Evolutionary conservation across 164 flowering plant species (phyloP).

Genomic region (Nymphaea thermarum): DNA sequence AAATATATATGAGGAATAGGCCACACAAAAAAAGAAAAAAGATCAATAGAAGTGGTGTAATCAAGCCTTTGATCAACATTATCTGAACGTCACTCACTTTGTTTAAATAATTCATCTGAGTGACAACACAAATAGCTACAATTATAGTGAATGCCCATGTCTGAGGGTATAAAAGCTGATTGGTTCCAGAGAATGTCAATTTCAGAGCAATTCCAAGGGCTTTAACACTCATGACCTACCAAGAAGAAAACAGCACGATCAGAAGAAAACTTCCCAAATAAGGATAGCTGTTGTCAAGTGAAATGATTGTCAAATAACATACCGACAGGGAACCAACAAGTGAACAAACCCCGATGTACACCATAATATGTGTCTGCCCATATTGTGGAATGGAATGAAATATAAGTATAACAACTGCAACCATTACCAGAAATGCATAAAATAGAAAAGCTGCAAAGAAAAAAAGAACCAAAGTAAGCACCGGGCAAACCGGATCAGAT

Average conservation of each 20-base stretch:
- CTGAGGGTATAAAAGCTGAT: slow-evolving; percentile 50
- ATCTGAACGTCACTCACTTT: slow-evolving; percentile 25
- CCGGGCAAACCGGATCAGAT: slow-evolving; percentile 1
- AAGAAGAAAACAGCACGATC: background rate
- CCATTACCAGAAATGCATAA: slow-evolving; percentile 49
- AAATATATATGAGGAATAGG: too few relatives aligned
- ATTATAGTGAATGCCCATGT: slow-evolving; percentile 50
- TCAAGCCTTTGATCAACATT: background rate
- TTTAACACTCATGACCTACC: slow-evolving; percentile 65
- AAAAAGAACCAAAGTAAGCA: slow-evolving; percentile 5
- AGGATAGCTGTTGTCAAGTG: background rate
- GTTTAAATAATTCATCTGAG: slow-evolving; percentile 61
- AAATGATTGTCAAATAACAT: slow-evolving; percentile 8
- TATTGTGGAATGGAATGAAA: slow-evolving; percentile 47
- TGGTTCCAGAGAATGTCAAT: slow-evolving; percentile 51
- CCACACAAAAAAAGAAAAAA: too few relatives aligned
- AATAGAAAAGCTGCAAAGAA: slow-evolving; percentile 55
- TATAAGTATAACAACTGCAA: slow-evolving; percentile 39
- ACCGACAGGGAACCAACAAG: slow-evolving; percentile 74
- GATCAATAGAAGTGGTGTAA: too few relatives aligned
- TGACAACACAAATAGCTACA: slow-evolving; percentile 35
- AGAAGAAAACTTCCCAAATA: background rate
- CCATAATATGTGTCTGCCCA: slow-evolving; percentile 78
- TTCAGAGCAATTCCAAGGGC: slow-evolving; percentile 65
- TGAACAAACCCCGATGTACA: slow-evolving; percentile 74